Percentiles rank a stretch among this genome's conserved stretches.
These are phyloP conservation scores for Rhizophagus clarus DNA, from an alignment of 192 early-diverging fungal species.

Conservation along the genomic window DNA sequence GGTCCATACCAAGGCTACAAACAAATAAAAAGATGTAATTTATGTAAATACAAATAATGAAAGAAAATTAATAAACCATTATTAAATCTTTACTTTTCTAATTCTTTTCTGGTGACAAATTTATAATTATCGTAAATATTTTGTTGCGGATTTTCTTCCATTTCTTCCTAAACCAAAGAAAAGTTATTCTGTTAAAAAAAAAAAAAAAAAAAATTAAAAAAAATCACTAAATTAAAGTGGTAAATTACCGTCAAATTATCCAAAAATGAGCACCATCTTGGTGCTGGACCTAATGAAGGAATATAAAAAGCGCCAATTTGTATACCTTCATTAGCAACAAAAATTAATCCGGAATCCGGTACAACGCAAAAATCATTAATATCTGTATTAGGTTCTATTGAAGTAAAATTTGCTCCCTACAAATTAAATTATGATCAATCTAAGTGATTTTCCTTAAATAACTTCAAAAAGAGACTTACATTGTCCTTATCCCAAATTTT, in stretches of 20 bases:
- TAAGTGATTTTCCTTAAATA: neutral
- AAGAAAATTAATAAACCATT: neutral
- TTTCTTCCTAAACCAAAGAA: constrained; percentile 55
- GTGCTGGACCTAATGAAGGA: constrained; percentile 90
- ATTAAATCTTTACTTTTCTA: constrained; percentile 49
- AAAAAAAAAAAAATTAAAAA: neutral
- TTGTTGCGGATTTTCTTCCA: constrained; percentile 86
- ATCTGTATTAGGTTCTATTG: constrained; percentile 87
- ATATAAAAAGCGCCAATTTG: constrained; percentile 94
- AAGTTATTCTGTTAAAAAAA: neutral
- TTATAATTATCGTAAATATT: constrained; percentile 98
- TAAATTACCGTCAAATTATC: constrained; percentile 83
- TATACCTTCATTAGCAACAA: constrained; percentile 90
- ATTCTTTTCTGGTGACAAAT: constrained; percentile 91
- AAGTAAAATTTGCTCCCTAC: constrained; percentile 82
- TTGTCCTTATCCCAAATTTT: constrained; percentile 91
- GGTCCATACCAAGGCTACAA: constrained; percentile 79
- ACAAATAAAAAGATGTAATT: neutral
- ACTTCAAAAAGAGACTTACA: constrained; percentile 35
- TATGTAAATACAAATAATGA: neutral
- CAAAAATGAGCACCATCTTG: constrained; percentile 89
- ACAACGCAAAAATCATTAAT: constrained; percentile 93
- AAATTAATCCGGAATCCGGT: constrained; percentile 80
- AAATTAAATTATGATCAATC: neutral
- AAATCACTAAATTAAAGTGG: neutral